phyloP scores from a whole-genome alignment of 495 filamentous ascomycete species.

The Staphylotrichum longicolle region DNA sequence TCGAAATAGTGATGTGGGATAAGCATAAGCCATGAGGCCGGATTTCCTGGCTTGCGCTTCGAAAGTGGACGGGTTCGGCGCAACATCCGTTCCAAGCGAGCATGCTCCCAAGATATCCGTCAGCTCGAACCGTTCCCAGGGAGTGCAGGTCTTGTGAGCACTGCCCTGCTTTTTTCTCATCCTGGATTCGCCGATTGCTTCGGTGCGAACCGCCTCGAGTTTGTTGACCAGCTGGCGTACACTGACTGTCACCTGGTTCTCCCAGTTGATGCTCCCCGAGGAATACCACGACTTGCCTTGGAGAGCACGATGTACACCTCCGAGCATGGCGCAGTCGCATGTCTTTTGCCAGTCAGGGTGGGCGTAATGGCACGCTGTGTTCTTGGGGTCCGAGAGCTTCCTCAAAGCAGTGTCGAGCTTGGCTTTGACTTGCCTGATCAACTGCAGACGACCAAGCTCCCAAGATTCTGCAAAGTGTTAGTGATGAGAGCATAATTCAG shows the following conservation, averaged over 20 bases:
- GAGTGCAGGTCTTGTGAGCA: background rate
- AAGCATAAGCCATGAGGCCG: background rate
- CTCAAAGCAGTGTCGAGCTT: background rate
- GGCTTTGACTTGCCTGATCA: too few relatives aligned
- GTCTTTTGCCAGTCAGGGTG: background rate
- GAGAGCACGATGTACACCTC: background rate
- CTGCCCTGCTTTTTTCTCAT: background rate
- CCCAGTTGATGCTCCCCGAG: background rate
- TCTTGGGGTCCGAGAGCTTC: background rate
- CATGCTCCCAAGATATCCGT: background rate
- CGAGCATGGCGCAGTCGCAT: constrained; percentile 7
- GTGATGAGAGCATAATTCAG: too few relatives aligned
- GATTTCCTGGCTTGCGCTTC: background rate
- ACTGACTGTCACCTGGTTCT: background rate
- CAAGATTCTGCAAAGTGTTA: too few relatives aligned
- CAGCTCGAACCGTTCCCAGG: background rate
- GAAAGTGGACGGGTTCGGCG: background rate
- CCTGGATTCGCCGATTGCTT: background rate
- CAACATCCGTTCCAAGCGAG: background rate
- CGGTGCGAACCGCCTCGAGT: background rate
- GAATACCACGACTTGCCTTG: background rate
- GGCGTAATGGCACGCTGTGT: background rate
- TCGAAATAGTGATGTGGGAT: too few relatives aligned
- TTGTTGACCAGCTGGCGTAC: background rate
- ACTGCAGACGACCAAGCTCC: too few relatives aligned